These are phyloP conservation scores for Sphenostylis stenocarpa DNA, from an alignment of 306 rosid genomes.

Conservation along the genomic window DNA sequence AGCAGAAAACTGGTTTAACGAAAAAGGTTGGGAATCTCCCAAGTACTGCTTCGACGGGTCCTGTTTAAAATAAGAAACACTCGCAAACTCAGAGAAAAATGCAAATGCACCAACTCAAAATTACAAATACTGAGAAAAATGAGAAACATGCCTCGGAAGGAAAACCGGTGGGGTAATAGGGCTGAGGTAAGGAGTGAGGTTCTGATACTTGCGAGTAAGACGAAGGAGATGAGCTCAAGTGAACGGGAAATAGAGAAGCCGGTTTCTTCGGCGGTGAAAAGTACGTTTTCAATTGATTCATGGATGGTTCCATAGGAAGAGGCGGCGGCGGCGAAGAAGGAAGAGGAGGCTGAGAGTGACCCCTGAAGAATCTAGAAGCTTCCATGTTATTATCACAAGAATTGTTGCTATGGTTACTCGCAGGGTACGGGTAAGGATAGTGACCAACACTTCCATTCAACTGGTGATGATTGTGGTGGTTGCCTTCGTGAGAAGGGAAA, in stretches of 20 bases:
- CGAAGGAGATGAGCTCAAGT: slow-evolving; percentile 43
- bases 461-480: not conserved
- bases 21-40: slow-evolving; percentile 38
- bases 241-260: slow-evolving; percentile 65
- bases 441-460: not conserved
- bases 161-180: slow-evolving; percentile 57
- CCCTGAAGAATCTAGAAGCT: slow-evolving; percentile 48
- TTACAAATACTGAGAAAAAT: not conserved
- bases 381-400: slow-evolving; percentile 41
- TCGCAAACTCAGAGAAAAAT: not conserved
- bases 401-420: slow-evolving; percentile 31
- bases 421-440: slow-evolving; percentile 32
- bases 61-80: not conserved
- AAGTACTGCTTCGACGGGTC: slow-evolving; percentile 30
- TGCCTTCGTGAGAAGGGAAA: not conserved
- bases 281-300: slow-evolving; percentile 32
- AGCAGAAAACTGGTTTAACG: slow-evolving; percentile 20
- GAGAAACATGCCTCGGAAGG: slow-evolving; percentile 51
- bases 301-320: slow-evolving; percentile 56
- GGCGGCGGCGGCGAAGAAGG: slow-evolving; percentile 84
- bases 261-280: slow-evolving; percentile 48
- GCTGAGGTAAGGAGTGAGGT: slow-evolving; percentile 41
- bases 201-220: slow-evolving; percentile 52
- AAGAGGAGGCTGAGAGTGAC: slow-evolving; percentile 56
- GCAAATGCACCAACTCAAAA: not conserved